These are phyloP conservation scores for Ensete glaucum DNA, from an alignment of 176 grass and related monocot species.

Conservation along the genomic window DNA sequence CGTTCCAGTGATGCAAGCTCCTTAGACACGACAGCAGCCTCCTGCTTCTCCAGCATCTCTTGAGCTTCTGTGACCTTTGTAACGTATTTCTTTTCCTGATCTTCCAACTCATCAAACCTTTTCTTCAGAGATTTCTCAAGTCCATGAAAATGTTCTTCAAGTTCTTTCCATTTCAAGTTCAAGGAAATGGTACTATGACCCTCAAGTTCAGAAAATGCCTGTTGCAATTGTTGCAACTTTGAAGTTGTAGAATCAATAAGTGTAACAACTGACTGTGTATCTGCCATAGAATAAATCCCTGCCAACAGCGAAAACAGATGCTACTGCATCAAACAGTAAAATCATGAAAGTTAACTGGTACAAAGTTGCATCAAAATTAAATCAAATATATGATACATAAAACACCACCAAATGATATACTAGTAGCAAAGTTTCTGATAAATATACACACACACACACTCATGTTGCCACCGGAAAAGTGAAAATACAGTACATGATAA, in stretches of 20 bases:
- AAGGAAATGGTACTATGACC: slow-evolving; percentile 55
- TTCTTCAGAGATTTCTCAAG: slow-evolving; percentile 72
- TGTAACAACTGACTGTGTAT: slow-evolving; percentile 46
- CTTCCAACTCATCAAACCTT: slow-evolving; percentile 64
- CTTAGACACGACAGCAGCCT: slow-evolving; percentile 62
- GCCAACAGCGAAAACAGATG: neutral
- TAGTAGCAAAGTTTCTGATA: no score
- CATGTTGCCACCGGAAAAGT: neutral
- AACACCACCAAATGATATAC: no score
- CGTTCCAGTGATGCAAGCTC: slow-evolving; percentile 67
- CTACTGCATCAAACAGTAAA: neutral
- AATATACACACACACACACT: neutral
- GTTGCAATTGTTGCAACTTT: slow-evolving; percentile 76
- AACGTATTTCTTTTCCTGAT: slow-evolving; percentile 64
- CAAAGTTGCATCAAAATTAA: neutral
- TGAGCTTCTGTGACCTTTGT: slow-evolving; percentile 31
- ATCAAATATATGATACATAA: no score
- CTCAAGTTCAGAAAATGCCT: slow-evolving; percentile 63
- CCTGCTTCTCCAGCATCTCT: slow-evolving; percentile 50
- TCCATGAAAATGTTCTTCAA: slow-evolving; percentile 83
- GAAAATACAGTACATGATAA: neutral
- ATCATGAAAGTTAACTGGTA: neutral
- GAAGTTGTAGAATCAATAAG: slow-evolving; percentile 80
- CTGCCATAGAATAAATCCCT: slow-evolving; percentile 36
- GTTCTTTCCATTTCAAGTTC: slow-evolving; percentile 90